A percentile compares a stretch with the other conserved stretches of the same genome.
phyloP scores from a whole-genome alignment of 129 eudicot genomes.

The Ambrosia artemisiifolia region DNA sequence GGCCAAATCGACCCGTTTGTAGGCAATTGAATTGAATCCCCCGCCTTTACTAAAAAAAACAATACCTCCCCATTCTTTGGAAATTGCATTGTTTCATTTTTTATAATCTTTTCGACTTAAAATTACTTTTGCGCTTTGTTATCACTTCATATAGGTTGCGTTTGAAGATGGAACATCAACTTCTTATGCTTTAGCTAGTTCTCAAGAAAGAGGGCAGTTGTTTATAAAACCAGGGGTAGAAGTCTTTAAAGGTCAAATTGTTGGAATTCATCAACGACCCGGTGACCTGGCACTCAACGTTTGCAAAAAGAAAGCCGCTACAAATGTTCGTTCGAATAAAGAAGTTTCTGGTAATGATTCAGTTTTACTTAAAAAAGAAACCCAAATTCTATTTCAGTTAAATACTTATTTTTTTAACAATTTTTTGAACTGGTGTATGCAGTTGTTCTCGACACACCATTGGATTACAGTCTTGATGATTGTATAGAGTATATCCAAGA shows the following conservation, averaged over 20 bases:
- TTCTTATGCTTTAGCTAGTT: conserved; percentile 80
- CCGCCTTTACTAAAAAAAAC: neutral
- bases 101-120: neutral
- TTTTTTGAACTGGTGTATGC: conserved; percentile 16
- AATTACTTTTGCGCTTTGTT: neutral
- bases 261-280: conserved; percentile 95
- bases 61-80: no score
- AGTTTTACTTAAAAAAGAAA: neutral
- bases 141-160: conserved; percentile 54
- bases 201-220: conserved; percentile 93
- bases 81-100: neutral
- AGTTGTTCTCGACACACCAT: conserved; percentile 84
- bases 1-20: no score
- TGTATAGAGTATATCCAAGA: conserved; percentile 98
- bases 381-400: neutral
- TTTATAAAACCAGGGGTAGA: conserved; percentile 74
- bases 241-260: conserved; percentile 86
- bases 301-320: conserved; percentile 97
- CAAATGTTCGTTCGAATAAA: conserved; percentile 92
- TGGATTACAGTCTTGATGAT: conserved; percentile 93
- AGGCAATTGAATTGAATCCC: no score
- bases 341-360: conserved; percentile 66
- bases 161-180: conserved; percentile 83
- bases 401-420: neutral
- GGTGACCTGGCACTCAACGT: conserved; percentile 86